A percentile compares a stretch with the other conserved stretches of the same genome.
Conservation (phyloP, 495 filamentous ascomycete genomes). For the Beverwykella pulmonaria region DNA sequence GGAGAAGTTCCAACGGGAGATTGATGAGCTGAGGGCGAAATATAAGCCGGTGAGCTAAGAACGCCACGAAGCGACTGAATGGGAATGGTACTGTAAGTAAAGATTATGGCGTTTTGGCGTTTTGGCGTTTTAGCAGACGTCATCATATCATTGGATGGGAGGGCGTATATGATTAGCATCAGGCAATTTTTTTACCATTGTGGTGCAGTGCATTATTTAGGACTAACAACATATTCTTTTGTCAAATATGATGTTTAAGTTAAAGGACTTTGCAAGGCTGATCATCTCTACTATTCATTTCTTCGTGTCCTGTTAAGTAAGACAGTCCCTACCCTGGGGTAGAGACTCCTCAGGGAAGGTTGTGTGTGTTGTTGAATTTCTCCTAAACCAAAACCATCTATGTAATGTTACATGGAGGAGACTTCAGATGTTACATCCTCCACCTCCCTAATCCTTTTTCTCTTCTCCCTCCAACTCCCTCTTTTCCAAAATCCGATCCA, state of each 20-base stretch:
- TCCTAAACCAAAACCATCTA: not conserved
- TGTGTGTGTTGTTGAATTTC: no score
- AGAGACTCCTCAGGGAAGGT: no score
- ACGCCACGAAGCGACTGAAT: not conserved
- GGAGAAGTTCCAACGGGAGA: conserved; percentile 45
- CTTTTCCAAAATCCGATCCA: conserved; percentile 81
- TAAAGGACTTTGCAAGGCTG: not conserved
- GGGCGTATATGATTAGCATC: not conserved
- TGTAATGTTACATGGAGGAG: not conserved
- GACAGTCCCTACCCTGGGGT: no score
- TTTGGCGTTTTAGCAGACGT: not conserved
- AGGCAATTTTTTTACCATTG: not conserved
- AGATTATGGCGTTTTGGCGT: not conserved
- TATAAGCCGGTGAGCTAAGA: conserved; percentile 11
- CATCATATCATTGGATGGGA: not conserved
- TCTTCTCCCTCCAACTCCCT: conserved; percentile 49
- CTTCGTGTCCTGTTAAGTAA: no score
- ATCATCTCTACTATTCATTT: no score
- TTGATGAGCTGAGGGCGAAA: conserved; percentile 42
- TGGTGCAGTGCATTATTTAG: not conserved
- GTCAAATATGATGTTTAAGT: not conserved
- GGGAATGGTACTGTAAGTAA: not conserved
- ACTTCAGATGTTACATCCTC: not conserved
- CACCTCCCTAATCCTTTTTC: conserved; percentile 10
- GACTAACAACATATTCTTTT: conserved; percentile 1